Percentiles rank a stretch among this genome's conserved stretches.
Evolutionary conservation across 2,329 filamentous ascomycete species (phyloP).

Genomic region (Uncinocarpus reesii): DNA sequence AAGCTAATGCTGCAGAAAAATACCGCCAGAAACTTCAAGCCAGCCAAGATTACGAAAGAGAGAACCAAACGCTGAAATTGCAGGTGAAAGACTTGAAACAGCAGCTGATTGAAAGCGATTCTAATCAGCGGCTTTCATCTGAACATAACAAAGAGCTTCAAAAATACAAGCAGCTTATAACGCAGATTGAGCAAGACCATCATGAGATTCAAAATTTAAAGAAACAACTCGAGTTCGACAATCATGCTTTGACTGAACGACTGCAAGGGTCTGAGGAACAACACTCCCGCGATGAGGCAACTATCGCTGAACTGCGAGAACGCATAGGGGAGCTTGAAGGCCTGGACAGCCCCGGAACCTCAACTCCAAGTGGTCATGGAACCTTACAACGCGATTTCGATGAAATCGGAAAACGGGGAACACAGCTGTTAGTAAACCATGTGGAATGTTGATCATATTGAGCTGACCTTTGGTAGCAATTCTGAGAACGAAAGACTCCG

Average conservation of each 20-base stretch:
- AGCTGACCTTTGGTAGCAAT: slow-evolving; percentile 27
- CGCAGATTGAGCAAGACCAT: slow-evolving; percentile 40
- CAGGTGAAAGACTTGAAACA: slow-evolving; percentile 40
- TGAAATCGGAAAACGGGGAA: slow-evolving; percentile 31
- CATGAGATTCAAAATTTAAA: slow-evolving; percentile 41
- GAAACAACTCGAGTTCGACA: slow-evolving; percentile 41
- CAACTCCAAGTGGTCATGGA: slow-evolving; percentile 32
- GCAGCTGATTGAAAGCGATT: slow-evolving; percentile 38
- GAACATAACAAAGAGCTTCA: slow-evolving; percentile 35
- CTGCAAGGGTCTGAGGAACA: slow-evolving; percentile 37
- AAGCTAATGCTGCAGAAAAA: slow-evolving; percentile 42
- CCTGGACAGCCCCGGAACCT: slow-evolving; percentile 31
- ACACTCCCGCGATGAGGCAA: slow-evolving; percentile 32
- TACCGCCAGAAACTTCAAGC: slow-evolving; percentile 42
- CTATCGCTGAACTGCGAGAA: slow-evolving; percentile 35
- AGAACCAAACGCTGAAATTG: slow-evolving; percentile 38
- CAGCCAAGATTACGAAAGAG: slow-evolving; percentile 41
- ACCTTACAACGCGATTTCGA: slow-evolving; percentile 37
- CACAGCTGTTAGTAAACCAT: slow-evolving; percentile 28
- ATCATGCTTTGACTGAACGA: slow-evolving; percentile 38
- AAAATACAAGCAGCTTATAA: slow-evolving; percentile 38
- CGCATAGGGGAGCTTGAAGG: slow-evolving; percentile 36
- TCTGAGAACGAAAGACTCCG: slow-evolving; percentile 29
- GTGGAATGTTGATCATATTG: not conserved
- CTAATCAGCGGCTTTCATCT: slow-evolving; percentile 31